A percentile compares a stretch with the other conserved stretches of the same genome.
Evolutionary conservation across 1,284 basidiomycete genomes (phyloP).

Genomic region (Chiua sp.): DNA sequence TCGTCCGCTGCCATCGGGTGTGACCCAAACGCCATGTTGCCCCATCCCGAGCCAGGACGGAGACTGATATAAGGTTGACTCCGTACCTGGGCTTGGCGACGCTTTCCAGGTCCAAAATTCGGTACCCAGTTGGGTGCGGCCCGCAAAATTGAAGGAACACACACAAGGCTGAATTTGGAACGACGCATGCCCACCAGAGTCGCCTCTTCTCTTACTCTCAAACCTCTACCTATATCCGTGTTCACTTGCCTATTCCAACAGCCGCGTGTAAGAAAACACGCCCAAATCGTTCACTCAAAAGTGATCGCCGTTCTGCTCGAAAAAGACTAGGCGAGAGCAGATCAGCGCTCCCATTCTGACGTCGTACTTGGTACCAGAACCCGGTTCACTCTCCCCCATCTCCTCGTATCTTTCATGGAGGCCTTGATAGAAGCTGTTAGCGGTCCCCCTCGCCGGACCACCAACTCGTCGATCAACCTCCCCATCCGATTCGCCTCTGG

Average conservation of each 20-base stretch:
- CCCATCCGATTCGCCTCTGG: constrained; percentile 61
- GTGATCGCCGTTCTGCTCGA: background rate
- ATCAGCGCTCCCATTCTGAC: constrained; percentile 11
- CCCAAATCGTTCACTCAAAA: background rate
- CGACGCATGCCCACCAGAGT: constrained; percentile 6
- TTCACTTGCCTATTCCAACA: background rate
- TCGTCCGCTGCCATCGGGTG: no score
- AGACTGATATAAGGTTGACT: background rate
- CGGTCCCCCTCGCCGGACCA: constrained; percentile 34
- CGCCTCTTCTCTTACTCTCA: background rate
- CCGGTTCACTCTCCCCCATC: background rate
- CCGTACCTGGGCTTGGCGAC: constrained; percentile 20
- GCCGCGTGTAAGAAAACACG: background rate
- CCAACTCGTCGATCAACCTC: constrained; percentile 39
- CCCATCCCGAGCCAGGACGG: background rate
- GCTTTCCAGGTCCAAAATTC: constrained; percentile 13
- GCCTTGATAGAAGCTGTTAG: constrained; percentile 17
- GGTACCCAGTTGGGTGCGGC: constrained; percentile 4
- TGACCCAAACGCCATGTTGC: background rate
- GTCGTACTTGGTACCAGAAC: background rate
- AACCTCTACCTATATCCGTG: constrained; percentile 8
- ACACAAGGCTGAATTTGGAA: constrained; percentile 31
- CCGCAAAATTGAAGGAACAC: background rate
- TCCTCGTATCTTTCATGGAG: constrained; percentile 24
- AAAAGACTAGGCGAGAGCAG: background rate